Conservation (phyloP, 2,329 filamentous ascomycete genomes). For the Xylaria sp. region DNA sequence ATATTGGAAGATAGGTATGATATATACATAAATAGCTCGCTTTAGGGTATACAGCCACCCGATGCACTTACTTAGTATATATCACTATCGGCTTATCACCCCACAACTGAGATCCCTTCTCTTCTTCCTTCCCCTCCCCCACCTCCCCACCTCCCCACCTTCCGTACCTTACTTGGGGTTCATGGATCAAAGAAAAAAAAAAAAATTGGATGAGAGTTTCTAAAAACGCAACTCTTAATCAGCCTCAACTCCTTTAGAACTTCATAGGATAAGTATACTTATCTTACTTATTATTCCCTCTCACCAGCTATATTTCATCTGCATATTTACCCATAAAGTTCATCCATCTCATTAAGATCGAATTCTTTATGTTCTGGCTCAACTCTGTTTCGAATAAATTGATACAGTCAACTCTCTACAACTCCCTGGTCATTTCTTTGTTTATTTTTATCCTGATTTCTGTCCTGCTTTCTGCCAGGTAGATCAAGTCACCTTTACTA, state of each 20-base stretch:
- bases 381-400: background rate
- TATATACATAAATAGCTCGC: background rate
- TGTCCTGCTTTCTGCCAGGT: background rate
- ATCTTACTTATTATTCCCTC: slow-evolving; percentile 4
- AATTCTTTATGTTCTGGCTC: background rate
- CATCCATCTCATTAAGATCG: background rate
- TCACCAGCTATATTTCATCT: slow-evolving; percentile 1
- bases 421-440: slow-evolving; percentile 6
- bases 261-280: slow-evolving; percentile 10
- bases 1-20: too few species aligned
- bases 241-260: slow-evolving; percentile 16
- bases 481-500: slow-evolving; percentile 5
- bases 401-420: background rate
- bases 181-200: background rate
- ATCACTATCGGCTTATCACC: slow-evolving; percentile 36
- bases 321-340: background rate
- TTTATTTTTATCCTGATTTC: background rate
- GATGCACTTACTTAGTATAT: background rate
- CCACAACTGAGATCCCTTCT: slow-evolving; percentile 12
- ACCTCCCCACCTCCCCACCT: slow-evolving; percentile 19
- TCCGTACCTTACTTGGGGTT: slow-evolving; percentile 14
- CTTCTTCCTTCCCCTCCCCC: slow-evolving; percentile 6
- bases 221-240: slow-evolving; percentile 10
- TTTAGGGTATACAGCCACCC: background rate
- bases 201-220: slow-evolving; percentile 17